A percentile compares a stretch with the other conserved stretches of the same genome.
These are phyloP conservation scores for Cucurbita argyrosperma DNA, from an alignment of 306 rosid genomes.

Conservation along the genomic window DNA sequence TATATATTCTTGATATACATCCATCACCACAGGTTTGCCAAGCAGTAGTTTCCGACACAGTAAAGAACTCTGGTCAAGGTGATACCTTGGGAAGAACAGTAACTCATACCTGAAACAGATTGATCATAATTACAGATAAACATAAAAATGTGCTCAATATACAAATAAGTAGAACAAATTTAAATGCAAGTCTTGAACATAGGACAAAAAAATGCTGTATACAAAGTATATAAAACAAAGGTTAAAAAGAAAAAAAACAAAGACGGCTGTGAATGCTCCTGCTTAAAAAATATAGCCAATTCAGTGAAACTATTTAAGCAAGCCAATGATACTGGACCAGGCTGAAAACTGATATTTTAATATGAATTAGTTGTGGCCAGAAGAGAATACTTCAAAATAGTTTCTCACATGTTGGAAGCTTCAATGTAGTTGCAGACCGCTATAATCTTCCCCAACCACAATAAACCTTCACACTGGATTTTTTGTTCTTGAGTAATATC, in stretches of 20 bases:
- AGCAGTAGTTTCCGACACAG: constrained; percentile 73
- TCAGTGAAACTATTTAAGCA: background rate
- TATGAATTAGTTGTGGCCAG: background rate
- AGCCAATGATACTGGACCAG: background rate
- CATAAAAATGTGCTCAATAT: constrained; percentile 5
- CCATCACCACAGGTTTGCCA: constrained; percentile 95
- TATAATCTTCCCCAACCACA: constrained; percentile 96
- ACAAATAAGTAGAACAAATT: constrained; percentile 5
- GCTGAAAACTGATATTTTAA: background rate
- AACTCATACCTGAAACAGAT: constrained; percentile 67
- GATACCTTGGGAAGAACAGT: constrained; percentile 94
- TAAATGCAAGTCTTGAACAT: background rate
- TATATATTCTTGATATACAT: constrained; percentile 81
- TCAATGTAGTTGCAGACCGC: constrained; percentile 87
- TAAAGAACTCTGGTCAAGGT: constrained; percentile 94
- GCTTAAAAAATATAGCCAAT: background rate
- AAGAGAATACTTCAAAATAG: background rate
- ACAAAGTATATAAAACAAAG: background rate
- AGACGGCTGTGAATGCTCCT: background rate
- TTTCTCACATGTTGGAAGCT: constrained; percentile 64
- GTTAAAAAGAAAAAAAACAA: background rate
- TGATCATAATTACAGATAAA: constrained; percentile 6
- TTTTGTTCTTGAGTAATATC: constrained; percentile 91
- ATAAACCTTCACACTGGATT: constrained; percentile 87
- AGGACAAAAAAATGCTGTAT: background rate